Evolutionary conservation across 768 basidiomycete genomes (phyloP).

Genomic region (Psilocybe tampanensis): DNA sequence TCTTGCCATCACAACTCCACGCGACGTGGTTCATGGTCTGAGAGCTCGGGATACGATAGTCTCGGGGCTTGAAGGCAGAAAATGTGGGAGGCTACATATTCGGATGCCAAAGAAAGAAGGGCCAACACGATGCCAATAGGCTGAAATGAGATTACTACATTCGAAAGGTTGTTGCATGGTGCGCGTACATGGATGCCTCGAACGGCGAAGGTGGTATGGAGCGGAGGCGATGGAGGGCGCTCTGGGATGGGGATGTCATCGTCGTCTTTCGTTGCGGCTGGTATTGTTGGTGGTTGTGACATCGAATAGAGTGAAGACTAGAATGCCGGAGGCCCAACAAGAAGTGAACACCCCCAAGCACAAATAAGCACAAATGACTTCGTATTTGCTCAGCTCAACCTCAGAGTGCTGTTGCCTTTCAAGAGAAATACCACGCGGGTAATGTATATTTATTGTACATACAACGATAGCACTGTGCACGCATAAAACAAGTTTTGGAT

Average conservation of each 20-base stretch:
- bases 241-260: constrained; percentile 60
- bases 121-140: constrained; percentile 7
- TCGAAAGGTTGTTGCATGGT: constrained; percentile 15
- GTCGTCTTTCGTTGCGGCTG: constrained; percentile 47
- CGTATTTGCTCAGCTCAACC: too few relatives aligned
- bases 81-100: constrained; percentile 68
- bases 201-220: constrained; percentile 67
- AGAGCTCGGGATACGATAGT: constrained; percentile 64
- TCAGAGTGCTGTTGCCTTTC: too few relatives aligned
- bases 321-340: neutral
- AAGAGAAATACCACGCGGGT: neutral
- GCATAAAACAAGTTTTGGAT: neutral
- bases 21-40: constrained; percentile 77
- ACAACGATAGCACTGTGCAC: neutral
- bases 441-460: neutral
- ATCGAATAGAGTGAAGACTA: constrained; percentile 1
- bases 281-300: constrained; percentile 11
- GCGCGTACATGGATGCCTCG: constrained; percentile 74
- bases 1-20: constrained; percentile 85
- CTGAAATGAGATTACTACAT: constrained; percentile 19
- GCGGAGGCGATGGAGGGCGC: constrained; percentile 72
- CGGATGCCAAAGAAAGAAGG: neutral
- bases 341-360: constrained; percentile 6
- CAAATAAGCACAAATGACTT: constrained; percentile 11
- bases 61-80: constrained; percentile 78